A percentile compares a stretch with the other conserved stretches of the same genome.
These are phyloP conservation scores for Huiozyma sinensis DNA, from an alignment of 805 yeast species.

Conservation along the genomic window DNA sequence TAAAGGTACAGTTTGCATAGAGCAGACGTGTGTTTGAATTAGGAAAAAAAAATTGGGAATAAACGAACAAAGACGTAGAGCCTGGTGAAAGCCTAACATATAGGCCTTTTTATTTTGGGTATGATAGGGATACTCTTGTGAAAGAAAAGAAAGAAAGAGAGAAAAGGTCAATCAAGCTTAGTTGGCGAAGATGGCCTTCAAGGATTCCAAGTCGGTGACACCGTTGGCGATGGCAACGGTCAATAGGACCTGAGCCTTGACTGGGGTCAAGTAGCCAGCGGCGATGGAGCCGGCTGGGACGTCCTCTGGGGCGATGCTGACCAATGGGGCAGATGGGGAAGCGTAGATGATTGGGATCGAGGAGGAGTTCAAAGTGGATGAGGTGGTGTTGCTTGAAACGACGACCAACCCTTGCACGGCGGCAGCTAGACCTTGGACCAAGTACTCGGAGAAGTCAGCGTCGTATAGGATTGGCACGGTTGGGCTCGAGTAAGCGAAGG, in stretches of 20 bases:
- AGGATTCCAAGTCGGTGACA: conserved; percentile 8
- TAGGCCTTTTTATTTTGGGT: too few relatives aligned
- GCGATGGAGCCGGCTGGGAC: conserved; percentile 22
- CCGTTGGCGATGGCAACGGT: conserved; percentile 23
- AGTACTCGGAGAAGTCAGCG: conserved; percentile 11
- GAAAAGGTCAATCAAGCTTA: neutral
- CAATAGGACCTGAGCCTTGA: conserved; percentile 24
- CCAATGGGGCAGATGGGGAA: conserved; percentile 11
- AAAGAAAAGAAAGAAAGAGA: neutral
- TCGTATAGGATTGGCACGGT: conserved; percentile 23
- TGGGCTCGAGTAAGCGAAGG: conserved; percentile 6
- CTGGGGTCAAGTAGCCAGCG: conserved; percentile 25
- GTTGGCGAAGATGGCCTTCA: conserved; percentile 3
- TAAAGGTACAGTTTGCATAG: too few relatives aligned
- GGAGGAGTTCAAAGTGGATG: conserved; percentile 9
- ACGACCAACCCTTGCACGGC: conserved; percentile 20
- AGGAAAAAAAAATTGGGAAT: too few relatives aligned
- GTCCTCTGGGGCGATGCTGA: conserved; percentile 10
- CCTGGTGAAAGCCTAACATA: too few relatives aligned
- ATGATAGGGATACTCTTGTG: neutral
- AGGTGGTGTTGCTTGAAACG: conserved; percentile 16
- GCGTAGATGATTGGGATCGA: conserved; percentile 24
- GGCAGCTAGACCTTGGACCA: conserved; percentile 14
- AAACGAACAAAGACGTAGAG: too few relatives aligned
- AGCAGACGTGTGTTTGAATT: too few relatives aligned